Percentiles rank a stretch among this genome's conserved stretches.
phyloP scores from a whole-genome alignment of 345 rosid species.

The Diplotaxis tenuifolia region DNA sequence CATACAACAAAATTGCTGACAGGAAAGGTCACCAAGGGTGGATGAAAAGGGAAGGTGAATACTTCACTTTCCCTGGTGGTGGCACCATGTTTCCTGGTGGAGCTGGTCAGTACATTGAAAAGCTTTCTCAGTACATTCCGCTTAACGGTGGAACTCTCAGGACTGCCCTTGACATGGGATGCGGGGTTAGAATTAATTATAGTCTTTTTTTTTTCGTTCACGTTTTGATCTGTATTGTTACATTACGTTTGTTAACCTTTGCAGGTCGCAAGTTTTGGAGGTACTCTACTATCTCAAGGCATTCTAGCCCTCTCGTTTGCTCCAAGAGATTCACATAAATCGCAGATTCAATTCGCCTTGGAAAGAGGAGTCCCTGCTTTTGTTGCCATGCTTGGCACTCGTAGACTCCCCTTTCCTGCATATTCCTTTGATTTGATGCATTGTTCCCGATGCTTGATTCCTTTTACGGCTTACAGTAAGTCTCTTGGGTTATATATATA shows the following conservation, averaged over 20 bases:
- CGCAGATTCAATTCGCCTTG: slow-evolving; percentile 94
- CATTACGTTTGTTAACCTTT: slow-evolving; percentile 5
- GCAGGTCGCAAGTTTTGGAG: slow-evolving; percentile 99
- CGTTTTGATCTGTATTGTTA: background rate
- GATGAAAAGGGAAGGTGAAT: slow-evolving; percentile 86
- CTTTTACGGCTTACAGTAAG: slow-evolving; percentile 96
- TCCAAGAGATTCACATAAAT: slow-evolving; percentile 95
- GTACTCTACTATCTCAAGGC: slow-evolving; percentile 69
- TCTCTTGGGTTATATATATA: slow-evolving; percentile 23
- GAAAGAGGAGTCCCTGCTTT: slow-evolving; percentile 97
- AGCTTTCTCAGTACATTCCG: slow-evolving; percentile 81
- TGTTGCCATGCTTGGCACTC: slow-evolving; percentile 99
- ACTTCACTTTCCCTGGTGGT: slow-evolving; percentile 94
- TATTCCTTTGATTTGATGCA: slow-evolving; percentile 83
- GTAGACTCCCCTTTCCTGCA: slow-evolving; percentile 92
- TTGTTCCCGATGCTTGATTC: slow-evolving; percentile 92
- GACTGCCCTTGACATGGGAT: slow-evolving; percentile 99
- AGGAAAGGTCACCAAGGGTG: slow-evolving; percentile 99
- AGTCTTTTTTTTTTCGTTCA: background rate
- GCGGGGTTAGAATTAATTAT: slow-evolving; percentile 60
- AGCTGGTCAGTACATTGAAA: slow-evolving; percentile 78
- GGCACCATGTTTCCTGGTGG: slow-evolving; percentile 99
- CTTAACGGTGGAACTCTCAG: slow-evolving; percentile 64
- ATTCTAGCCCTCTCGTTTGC: slow-evolving; percentile 82
- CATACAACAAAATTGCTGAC: slow-evolving; percentile 88